Conservation (phyloP, 1,284 basidiomycete genomes). For the Xerocomus cyaneibrunnescens region DNA sequence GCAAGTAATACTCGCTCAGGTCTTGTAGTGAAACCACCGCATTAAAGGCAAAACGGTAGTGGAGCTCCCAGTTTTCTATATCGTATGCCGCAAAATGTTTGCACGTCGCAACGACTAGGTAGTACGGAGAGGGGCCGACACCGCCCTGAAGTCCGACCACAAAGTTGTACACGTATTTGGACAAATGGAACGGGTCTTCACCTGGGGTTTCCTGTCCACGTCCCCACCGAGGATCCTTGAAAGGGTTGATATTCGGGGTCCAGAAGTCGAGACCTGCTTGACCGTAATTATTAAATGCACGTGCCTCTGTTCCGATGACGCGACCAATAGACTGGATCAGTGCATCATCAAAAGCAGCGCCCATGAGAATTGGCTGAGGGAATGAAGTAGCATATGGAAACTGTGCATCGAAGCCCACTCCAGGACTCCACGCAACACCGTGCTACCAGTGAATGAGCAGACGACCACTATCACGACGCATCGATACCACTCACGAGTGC, state of each 20-base stretch:
- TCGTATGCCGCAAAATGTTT: slow-evolving; percentile 62
- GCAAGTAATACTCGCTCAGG: slow-evolving; percentile 54
- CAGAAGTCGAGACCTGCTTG: slow-evolving; percentile 54
- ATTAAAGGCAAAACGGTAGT: slow-evolving; percentile 48
- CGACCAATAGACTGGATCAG: slow-evolving; percentile 49
- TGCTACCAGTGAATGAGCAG: slow-evolving; percentile 36
- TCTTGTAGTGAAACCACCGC: slow-evolving; percentile 56
- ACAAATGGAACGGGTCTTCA: slow-evolving; percentile 54
- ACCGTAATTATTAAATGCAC: slow-evolving; percentile 54
- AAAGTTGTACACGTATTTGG: slow-evolving; percentile 53
- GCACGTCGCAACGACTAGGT: slow-evolving; percentile 54
- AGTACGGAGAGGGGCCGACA: slow-evolving; percentile 48
- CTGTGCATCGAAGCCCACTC: slow-evolving; percentile 47
- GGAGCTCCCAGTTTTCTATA: slow-evolving; percentile 53
- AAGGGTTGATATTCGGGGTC: slow-evolving; percentile 61
- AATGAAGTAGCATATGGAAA: slow-evolving; percentile 60
- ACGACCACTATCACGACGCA: background rate
- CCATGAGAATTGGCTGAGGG: slow-evolving; percentile 84
- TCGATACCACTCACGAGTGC: slow-evolving; percentile 39
- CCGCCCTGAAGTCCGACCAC: slow-evolving; percentile 57
- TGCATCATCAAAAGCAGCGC: slow-evolving; percentile 77
- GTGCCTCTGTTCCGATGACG: slow-evolving; percentile 53
- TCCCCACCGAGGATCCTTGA: slow-evolving; percentile 62
- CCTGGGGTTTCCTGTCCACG: slow-evolving; percentile 61
- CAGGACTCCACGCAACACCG: slow-evolving; percentile 52